Base-by-base conservation (phyloP, 768 basidiomycete species). In the Boletus rubescentipes region DNA sequence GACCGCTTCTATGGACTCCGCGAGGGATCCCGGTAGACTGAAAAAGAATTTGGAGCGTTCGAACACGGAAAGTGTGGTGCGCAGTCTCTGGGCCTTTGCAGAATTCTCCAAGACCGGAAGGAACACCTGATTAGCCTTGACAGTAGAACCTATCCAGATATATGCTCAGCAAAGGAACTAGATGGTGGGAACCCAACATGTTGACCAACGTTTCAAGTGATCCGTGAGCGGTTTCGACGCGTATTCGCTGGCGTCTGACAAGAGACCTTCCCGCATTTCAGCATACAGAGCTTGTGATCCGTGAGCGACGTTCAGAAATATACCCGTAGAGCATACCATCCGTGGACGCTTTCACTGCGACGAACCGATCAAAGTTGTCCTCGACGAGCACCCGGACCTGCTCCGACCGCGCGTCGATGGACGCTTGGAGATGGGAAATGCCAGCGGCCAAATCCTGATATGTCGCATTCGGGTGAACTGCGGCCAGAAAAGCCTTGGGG, bases 41-140 rank as follows among this genome's bases (percentile, higher is more conserved):
- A 98, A 98, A 72, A 98, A 92, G 79, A 98, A 99, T 64, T 95
- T 96, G 46, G 92, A 95, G 39, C 93, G 82, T 61, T 98, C 96
- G 59, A 99, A 98, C 18, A 98, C 92, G 32, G 92, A 89, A 7
- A 98, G 82, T 0, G 97, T 98, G 0, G 89, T 91, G 35, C 91
- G 86, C 5, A 99, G 75, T 69, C 94, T 92, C 65, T 93, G 86
- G 14, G 96, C 93, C 67, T 98, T 98, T 31, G 91, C 86, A 4
- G 94, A 85, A 58, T 98, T 98, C 68, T 98, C 96, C 38, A 99
- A 79, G 29, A 98, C 91, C 2, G 97, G 97, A 3, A 98, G 80
- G 70, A 97, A 98, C 5, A 98, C 92, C 63, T 95, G 92, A 60
- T 98, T 86, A 11, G 96, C 95, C 71, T 96, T 92, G 62, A 87